Conservation (phyloP, 2,329 filamentous ascomycete genomes). For the Zasmidium angulare region DNA sequence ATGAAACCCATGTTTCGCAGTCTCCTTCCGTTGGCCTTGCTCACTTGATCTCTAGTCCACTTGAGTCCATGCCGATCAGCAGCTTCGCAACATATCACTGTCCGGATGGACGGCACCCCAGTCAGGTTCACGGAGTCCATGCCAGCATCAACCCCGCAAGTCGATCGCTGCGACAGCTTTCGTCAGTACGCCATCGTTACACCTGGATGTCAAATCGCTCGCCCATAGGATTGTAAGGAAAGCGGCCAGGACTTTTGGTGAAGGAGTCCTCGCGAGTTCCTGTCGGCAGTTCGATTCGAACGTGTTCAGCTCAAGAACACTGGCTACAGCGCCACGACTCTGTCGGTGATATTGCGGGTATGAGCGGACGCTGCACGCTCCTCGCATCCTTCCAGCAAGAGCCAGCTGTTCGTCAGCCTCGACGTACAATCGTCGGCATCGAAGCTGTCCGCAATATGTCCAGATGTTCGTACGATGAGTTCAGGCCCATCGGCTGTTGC, state of each 20-base stretch:
- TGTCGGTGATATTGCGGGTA: neutral
- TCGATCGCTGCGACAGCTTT: neutral
- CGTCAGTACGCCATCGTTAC: neutral
- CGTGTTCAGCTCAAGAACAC: neutral
- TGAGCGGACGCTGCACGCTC: neutral
- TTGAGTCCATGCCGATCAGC: neutral
- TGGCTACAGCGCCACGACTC: neutral
- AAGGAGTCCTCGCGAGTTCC: neutral
- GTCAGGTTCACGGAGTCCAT: too few species aligned
- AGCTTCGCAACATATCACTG: neutral
- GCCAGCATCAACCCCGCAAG: neutral
- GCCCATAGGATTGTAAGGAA: too few species aligned
- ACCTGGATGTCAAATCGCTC: neutral
- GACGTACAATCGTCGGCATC: too few species aligned
- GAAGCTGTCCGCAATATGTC: neutral
- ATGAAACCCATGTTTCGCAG: neutral
- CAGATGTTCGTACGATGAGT: neutral
- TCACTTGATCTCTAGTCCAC: neutral
- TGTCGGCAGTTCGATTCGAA: neutral
- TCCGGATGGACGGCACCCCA: neutral
- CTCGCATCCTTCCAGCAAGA: too few species aligned
- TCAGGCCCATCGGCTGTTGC: neutral
- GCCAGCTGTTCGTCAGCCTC: too few species aligned
- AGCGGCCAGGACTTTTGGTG: neutral
- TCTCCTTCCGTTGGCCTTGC: neutral